Base-by-base conservation (phyloP, 805 yeast genomes). In the Kodamaea hsintzibuensis region DNA sequence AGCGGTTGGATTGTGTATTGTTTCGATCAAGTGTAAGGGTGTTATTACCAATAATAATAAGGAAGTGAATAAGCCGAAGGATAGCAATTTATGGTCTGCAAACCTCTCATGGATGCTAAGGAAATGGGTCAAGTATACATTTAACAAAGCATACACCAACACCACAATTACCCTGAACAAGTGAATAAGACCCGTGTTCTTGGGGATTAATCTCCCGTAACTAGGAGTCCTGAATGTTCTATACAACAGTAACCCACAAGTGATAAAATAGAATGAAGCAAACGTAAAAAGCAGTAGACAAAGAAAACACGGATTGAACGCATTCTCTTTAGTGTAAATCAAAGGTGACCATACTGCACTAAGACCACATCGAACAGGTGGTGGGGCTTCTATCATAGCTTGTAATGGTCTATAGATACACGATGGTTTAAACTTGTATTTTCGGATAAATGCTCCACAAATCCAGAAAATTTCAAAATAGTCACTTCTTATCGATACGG, bases 231-330 rank as follows among this genome's bases (percentile, higher is more conserved):
- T 40, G 13, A 12, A 12, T 18, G 44, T 44, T n/a, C 37, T 43
- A 14, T 22, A 19, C 27, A 54, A 44, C 12, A 17, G 19, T 3
- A 13, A 45, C 42, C 47, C 37, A 39, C 39, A 40, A 46, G 42
- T 19, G 51, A 53, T 25, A 42, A 49, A 13, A 56, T 39, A 54
- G 7, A 49, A 12, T 2, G 48, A 22, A 2, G 61, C 49, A 42
- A 64, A 50, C 16, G n/a, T 5, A 3, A 58, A 42, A 1, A 55
- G 50, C 16, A 58, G 44, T 12, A 59, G 3, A 40, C 54, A 55
- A 13, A 71, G 18, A 49, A 71, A 71, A 53, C 74, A 70, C 7
- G 76, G 76, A 45, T 70, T 70, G 58, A 71, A 70, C 0, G 76
- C 71, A 53, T 71, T 71, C 14, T 61, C 70, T 17, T 61, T 52